Evolutionary conservation across 1,139 yeast species (phyloP).

Genomic region (Debaryomyces nepalensis): DNA sequence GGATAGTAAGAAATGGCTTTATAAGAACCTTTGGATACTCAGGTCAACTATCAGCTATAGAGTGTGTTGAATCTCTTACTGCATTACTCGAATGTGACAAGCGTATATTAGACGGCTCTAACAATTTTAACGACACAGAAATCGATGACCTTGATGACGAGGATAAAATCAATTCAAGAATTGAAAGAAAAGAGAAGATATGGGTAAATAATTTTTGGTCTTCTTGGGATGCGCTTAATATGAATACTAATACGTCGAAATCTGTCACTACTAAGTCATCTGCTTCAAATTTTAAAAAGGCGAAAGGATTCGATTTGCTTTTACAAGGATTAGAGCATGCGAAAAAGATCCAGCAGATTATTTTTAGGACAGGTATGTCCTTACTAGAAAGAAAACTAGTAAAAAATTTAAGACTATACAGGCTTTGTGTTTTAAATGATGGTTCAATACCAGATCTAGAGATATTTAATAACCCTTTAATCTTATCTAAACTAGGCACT

Average conservation of each 20-base stretch:
- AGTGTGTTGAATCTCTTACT: slow-evolving; percentile 85
- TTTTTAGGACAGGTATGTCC: slow-evolving; percentile 88
- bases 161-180: slow-evolving; percentile 46
- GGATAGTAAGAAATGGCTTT: slow-evolving; percentile 84
- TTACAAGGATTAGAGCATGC: slow-evolving; percentile 79
- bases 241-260: slow-evolving; percentile 32
- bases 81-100: slow-evolving; percentile 79
- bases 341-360: slow-evolving; percentile 77
- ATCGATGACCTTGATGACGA: slow-evolving; percentile 32
- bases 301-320: slow-evolving; percentile 60
- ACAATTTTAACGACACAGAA: slow-evolving; percentile 23
- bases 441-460: slow-evolving; percentile 76
- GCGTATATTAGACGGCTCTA: slow-evolving; percentile 26
- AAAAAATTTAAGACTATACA: slow-evolving; percentile 77
- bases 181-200: slow-evolving; percentile 60
- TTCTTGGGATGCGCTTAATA: slow-evolving; percentile 87
- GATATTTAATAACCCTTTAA: slow-evolving; percentile 82
- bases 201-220: slow-evolving; percentile 95
- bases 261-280: slow-evolving; percentile 20
- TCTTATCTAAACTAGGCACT: slow-evolving; percentile 79
- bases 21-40: slow-evolving; percentile 83
- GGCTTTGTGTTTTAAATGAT: slow-evolving; percentile 87
- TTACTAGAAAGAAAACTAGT: slow-evolving; percentile 80
- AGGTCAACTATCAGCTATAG: slow-evolving; percentile 90
- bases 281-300: slow-evolving; percentile 30